Evolutionary conservation across 1,284 basidiomycete species (phyloP).

Genomic region (Microbotryomycetes sp.): DNA sequence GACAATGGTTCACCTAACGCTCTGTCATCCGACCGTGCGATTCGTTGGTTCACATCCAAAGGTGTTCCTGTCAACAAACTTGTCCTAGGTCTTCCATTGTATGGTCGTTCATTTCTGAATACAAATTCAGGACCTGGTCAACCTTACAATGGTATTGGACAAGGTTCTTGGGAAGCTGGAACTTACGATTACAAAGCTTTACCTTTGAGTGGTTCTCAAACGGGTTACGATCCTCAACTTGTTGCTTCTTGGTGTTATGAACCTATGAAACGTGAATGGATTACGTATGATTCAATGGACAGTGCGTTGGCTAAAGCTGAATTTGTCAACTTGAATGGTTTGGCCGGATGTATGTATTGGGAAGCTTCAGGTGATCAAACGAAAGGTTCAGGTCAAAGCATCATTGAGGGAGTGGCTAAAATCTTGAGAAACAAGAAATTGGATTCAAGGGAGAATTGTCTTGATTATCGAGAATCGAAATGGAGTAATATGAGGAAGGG

Average conservation of each 20-base stretch:
- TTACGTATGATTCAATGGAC: slow-evolving; percentile 74
- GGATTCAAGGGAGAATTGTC: slow-evolving; percentile 60
- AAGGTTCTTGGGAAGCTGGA: slow-evolving; percentile 56
- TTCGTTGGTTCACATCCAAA: slow-evolving; percentile 57
- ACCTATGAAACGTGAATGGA: slow-evolving; percentile 49
- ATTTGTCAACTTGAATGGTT: slow-evolving; percentile 52
- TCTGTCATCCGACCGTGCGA: slow-evolving; percentile 63
- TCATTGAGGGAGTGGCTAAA: slow-evolving; percentile 27
- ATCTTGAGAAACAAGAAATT: slow-evolving; percentile 31
- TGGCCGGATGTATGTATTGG: slow-evolving; percentile 40
- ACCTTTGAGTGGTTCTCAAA: slow-evolving; percentile 58
- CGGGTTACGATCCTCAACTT: slow-evolving; percentile 62
- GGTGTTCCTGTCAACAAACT: slow-evolving; percentile 71
- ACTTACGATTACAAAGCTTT: slow-evolving; percentile 33
- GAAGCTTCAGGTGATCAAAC: slow-evolving; percentile 42
- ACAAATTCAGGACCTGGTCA: slow-evolving; percentile 63
- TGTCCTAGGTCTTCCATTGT: slow-evolving; percentile 76
- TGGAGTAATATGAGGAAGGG: slow-evolving; percentile 44
- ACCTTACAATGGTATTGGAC: slow-evolving; percentile 68
- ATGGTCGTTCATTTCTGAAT: slow-evolving; percentile 74
- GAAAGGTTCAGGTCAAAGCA: slow-evolving; percentile 7
- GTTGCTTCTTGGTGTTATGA: slow-evolving; percentile 77
- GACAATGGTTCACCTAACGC: slow-evolving; percentile 47
- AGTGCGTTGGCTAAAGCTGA: slow-evolving; percentile 67
- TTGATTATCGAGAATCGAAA: slow-evolving; percentile 49